Conservation (phyloP, 2,329 filamentous ascomycete genomes). For the Fusarium sp. region DNA sequence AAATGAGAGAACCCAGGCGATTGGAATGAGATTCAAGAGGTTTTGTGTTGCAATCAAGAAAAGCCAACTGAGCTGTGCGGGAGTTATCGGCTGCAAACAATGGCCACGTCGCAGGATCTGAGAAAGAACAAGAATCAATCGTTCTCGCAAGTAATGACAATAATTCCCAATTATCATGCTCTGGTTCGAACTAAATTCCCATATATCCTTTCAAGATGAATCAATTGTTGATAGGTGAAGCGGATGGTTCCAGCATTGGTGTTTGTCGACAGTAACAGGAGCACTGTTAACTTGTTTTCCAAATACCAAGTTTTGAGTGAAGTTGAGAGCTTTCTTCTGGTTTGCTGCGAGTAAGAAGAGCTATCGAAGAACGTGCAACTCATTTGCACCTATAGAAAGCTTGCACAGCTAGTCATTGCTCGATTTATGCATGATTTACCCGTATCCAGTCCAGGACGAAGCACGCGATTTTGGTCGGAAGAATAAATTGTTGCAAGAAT, state of each 20-base stretch:
- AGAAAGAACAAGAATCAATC: neutral
- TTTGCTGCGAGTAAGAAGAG: neutral
- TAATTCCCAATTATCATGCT: neutral
- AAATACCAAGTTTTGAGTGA: neutral
- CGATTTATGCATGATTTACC: neutral
- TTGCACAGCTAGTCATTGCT: neutral
- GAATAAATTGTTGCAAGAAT: neutral
- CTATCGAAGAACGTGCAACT: neutral
- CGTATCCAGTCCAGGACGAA: neutral
- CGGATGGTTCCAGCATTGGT: neutral
- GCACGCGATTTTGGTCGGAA: neutral
- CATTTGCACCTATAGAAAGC: neutral
- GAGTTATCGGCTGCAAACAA: slow-evolving; percentile 15
- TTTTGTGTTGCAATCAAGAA: neutral
- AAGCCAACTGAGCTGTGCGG: slow-evolving; percentile 9
- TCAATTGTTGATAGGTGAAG: neutral
- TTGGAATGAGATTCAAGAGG: neutral
- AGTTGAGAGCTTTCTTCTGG: neutral
- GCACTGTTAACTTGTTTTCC: neutral
- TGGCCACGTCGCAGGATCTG: neutral
- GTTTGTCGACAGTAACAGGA: neutral
- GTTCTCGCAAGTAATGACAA: neutral
- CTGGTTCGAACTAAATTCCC: neutral
- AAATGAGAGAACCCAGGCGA: neutral
- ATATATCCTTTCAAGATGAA: neutral